Conservation (phyloP, 352 stramenopile genomes). For the Phytopythium aichiense region DNA sequence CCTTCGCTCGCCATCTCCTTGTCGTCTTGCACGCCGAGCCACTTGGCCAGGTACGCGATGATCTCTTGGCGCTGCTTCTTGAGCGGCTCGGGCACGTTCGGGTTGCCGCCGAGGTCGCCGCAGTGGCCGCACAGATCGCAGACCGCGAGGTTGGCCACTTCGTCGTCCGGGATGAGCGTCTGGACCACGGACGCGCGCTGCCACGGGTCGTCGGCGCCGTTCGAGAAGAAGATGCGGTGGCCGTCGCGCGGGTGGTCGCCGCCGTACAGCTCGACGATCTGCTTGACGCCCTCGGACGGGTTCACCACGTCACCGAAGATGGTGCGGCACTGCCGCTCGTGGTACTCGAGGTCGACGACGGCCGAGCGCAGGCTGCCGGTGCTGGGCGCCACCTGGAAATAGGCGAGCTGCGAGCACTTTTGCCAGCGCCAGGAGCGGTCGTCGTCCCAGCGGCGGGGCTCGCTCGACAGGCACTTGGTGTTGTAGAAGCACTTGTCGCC, state of each 20-base stretch:
- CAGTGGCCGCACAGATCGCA: constrained; percentile 85
- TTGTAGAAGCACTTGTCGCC: constrained; percentile 82
- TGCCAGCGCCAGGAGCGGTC: constrained; percentile 86
- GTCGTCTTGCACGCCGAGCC: constrained; percentile 24
- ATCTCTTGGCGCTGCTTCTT: constrained; percentile 71
- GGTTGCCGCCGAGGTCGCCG: constrained; percentile 52
- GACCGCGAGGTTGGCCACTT: constrained; percentile 62
- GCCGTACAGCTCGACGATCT: constrained; percentile 71
- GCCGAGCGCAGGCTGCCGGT: constrained; percentile 55
- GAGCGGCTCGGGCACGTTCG: constrained; percentile 44
- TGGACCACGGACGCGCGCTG: constrained; percentile 69
- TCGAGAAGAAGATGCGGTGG: constrained; percentile 84
- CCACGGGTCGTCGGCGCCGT: constrained; percentile 84
- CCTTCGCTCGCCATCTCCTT: constrained; percentile 1
- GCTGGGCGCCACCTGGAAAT: constrained; percentile 77
- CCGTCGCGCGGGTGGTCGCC: constrained; percentile 52
- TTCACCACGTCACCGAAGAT: constrained; percentile 74
- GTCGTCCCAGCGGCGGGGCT: constrained; percentile 56
- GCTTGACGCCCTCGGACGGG: constrained; percentile 45
- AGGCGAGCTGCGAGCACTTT: constrained; percentile 84
- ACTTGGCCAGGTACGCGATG: constrained; percentile 57
- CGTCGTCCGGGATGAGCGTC: constrained; percentile 42
- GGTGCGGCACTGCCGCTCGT: constrained; percentile 67
- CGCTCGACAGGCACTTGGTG: constrained; percentile 53
- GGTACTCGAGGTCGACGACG: constrained; percentile 74